A percentile compares a stretch with the other conserved stretches of the same genome.
phyloP scores from a whole-genome alignment of 495 filamentous ascomycete genomes.

The Neurospora sp. region DNA sequence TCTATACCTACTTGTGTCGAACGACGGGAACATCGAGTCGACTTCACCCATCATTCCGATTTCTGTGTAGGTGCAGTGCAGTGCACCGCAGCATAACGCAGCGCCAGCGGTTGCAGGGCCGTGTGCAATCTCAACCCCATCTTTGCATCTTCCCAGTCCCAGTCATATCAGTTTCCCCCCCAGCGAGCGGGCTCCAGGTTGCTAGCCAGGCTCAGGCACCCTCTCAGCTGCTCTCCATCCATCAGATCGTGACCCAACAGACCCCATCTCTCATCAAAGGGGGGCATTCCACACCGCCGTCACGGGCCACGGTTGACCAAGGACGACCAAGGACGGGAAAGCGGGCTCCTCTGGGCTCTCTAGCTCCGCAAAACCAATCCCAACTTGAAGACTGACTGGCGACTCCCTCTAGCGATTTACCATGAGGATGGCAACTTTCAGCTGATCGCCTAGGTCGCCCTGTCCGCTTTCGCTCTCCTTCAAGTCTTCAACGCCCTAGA shows the following conservation, averaged over 20 bases:
- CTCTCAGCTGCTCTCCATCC: neutral
- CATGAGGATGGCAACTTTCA: neutral
- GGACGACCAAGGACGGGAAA: neutral
- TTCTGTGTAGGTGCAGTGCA: neutral
- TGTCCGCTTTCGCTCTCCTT: neutral
- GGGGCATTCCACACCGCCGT: neutral
- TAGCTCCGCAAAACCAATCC: neutral
- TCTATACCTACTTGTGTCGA: neutral
- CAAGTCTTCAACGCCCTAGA: neutral
- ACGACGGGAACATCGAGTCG: neutral
- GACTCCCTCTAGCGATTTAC: neutral
- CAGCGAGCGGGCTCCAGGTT: neutral
- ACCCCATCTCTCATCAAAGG: neutral
- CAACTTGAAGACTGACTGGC: neutral
- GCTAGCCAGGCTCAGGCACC: neutral
- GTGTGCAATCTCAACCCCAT: neutral
- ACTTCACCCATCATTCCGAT: neutral
- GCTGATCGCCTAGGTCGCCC: neutral
- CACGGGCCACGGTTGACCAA: neutral
- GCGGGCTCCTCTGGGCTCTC: neutral
- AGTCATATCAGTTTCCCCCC: neutral
- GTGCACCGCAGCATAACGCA: neutral
- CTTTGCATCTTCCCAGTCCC: neutral
- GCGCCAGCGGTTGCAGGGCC: neutral
- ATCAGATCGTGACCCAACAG: neutral